phyloP scores from a whole-genome alignment of 1,284 basidiomycete genomes.

The Ceratobasidium sp. region DNA sequence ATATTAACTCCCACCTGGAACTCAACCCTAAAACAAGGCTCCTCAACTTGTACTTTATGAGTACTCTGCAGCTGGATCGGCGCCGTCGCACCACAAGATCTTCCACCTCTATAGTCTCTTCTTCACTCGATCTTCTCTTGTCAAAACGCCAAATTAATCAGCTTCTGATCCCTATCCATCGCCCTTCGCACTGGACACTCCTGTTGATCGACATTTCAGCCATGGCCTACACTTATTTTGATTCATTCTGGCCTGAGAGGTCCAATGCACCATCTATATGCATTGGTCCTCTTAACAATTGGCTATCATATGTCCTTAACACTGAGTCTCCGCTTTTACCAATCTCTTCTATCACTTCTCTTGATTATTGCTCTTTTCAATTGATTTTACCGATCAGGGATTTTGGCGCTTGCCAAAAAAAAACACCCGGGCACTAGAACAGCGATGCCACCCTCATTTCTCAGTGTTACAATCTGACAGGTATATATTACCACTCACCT shows the following conservation, averaged over 20 bases:
- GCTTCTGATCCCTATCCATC: background rate
- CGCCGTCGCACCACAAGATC: background rate
- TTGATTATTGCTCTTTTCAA: too few species aligned
- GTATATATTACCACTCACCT: too few species aligned
- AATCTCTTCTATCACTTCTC: background rate
- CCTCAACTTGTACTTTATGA: background rate
- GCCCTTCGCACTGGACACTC: background rate
- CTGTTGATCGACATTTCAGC: background rate
- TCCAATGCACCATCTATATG: background rate
- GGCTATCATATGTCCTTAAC: background rate
- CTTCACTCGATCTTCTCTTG: conserved; percentile 53
- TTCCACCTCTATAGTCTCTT: conserved; percentile 8
- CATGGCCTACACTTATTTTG: background rate
- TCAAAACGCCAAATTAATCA: too few species aligned
- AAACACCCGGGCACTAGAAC: too few species aligned
- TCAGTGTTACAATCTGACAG: too few species aligned
- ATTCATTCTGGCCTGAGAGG: background rate
- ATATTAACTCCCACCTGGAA: too few species aligned
- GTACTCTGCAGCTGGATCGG: conserved; percentile 44
- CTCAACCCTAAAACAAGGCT: too few species aligned
- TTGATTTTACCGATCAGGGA: too few species aligned
- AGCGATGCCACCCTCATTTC: too few species aligned
- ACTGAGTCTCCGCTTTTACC: background rate
- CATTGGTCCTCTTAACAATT: background rate
- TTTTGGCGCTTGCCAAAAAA: too few species aligned